A percentile compares a stretch with the other conserved stretches of the same genome.
Evolutionary conservation across 352 stramenopile species (phyloP).

Genomic region (Phytophthora crassamura): DNA sequence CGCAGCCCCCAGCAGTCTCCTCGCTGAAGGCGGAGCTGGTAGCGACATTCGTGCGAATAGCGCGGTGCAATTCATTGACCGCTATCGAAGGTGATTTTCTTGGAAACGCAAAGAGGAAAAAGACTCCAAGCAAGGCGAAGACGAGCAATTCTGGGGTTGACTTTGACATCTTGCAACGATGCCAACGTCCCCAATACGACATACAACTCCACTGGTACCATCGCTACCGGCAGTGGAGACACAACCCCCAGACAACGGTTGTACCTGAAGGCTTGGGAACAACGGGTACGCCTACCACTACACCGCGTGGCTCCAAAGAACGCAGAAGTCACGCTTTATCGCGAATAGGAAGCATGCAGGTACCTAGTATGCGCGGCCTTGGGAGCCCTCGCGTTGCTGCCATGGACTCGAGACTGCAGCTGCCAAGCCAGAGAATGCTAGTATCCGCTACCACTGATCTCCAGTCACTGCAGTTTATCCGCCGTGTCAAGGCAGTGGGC

Average conservation of each 20-base stretch:
- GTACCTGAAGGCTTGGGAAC: not conserved
- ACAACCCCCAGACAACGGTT: not conserved
- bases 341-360: not conserved
- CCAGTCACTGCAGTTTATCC: conserved; percentile 43
- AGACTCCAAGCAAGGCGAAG: conserved; percentile 36
- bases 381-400: conserved; percentile 12
- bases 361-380: conserved; percentile 5
- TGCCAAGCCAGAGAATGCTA: conserved; percentile 23
- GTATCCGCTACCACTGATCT: conserved; percentile 26
- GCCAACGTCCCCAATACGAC: conserved; percentile 55
- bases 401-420: conserved; percentile 21
- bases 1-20: not conserved
- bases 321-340: not conserved
- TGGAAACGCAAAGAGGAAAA: conserved; percentile 35
- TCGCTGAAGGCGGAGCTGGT: conserved; percentile 4
- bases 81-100: conserved; percentile 54
- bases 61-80: conserved; percentile 58
- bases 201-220: conserved; percentile 55
- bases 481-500: conserved; percentile 37
- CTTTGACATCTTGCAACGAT: conserved; percentile 60
- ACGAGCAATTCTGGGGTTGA: conserved; percentile 49
- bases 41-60: conserved; percentile 34
- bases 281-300: not conserved
- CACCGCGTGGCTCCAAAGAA: not conserved
- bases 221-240: conserved; percentile 43